Evolutionary conservation across 192 early-diverging fungal species (phyloP).

Genomic region (Radiomyces spectabilis): DNA sequence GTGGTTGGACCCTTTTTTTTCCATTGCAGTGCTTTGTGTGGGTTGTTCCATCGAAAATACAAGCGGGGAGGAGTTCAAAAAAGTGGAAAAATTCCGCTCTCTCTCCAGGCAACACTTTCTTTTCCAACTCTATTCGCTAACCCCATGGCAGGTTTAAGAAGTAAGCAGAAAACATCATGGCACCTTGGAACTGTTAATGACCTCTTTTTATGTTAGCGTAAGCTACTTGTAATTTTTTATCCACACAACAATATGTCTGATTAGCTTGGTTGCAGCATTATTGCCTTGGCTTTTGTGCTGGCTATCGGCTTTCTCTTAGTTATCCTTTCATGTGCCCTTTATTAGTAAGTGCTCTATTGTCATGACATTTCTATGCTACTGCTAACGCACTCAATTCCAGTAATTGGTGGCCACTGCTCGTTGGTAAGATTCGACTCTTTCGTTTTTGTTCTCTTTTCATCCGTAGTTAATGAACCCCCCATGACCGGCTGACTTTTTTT

Average conservation of each 20-base stretch:
- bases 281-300: constrained; percentile 85
- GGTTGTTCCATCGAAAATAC: too few relatives aligned
- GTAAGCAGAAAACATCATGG: constrained; percentile 4
- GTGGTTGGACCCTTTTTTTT: too few relatives aligned
- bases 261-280: constrained; percentile 44
- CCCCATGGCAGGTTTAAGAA: constrained; percentile 26
- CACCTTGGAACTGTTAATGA: not conserved
- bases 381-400: constrained; percentile 26
- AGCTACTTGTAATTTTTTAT: not conserved
- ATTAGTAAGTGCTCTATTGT: constrained; percentile 53
- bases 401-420: constrained; percentile 94
- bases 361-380: not conserved
- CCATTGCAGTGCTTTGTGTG: too few relatives aligned
- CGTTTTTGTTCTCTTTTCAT: not conserved
- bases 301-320: constrained; percentile 87
- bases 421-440: constrained; percentile 37
- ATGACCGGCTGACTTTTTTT: too few relatives aligned
- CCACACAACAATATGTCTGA: not conserved
- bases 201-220: constrained; percentile 11
- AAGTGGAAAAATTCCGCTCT: too few relatives aligned
- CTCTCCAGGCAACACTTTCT: too few relatives aligned
- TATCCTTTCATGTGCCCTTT: constrained; percentile 92
- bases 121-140: too few relatives aligned
- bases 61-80: too few relatives aligned
- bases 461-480: too few relatives aligned